Evolutionary conservation across 177 flowering plant genomes (phyloP).

Genomic region (Vitis hybrid): DNA sequence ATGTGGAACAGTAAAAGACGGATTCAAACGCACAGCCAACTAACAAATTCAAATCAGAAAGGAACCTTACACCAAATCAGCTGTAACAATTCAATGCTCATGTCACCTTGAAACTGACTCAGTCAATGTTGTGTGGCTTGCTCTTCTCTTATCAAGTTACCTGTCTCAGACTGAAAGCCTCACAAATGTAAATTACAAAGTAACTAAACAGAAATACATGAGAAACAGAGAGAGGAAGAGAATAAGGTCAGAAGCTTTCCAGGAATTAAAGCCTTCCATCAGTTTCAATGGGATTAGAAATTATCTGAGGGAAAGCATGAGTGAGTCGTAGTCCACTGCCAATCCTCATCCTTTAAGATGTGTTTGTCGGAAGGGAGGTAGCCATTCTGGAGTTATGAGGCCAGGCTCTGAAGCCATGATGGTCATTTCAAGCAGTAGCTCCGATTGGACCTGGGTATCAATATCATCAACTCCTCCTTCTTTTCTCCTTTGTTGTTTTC

Average conservation of each 20-base stretch:
- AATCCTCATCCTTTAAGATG: not conserved
- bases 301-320: too few relatives aligned
- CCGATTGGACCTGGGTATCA: not conserved
- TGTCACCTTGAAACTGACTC: not conserved
- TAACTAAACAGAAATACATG: too few relatives aligned
- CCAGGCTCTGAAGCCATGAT: not conserved
- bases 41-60: too few relatives aligned
- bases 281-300: too few relatives aligned
- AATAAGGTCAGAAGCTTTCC: too few relatives aligned
- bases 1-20: too few relatives aligned
- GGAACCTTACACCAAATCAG: not conserved
- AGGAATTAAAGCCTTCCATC: too few relatives aligned
- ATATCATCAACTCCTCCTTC: not conserved
- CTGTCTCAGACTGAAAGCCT: not conserved
- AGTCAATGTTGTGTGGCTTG: not conserved
- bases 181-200: too few relatives aligned
- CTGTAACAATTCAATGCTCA: not conserved
- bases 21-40: too few relatives aligned
- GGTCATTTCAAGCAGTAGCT: not conserved
- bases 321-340: not conserved
- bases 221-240: too few relatives aligned
- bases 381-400: not conserved
- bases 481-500: not conserved
- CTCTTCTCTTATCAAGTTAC: not conserved
- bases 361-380: too few relatives aligned